Percentiles rank a stretch among this genome's conserved stretches.
Evolutionary conservation across 2,329 filamentous ascomycete genomes (phyloP).

Genomic region (Colletotrichum brevisporum): DNA sequence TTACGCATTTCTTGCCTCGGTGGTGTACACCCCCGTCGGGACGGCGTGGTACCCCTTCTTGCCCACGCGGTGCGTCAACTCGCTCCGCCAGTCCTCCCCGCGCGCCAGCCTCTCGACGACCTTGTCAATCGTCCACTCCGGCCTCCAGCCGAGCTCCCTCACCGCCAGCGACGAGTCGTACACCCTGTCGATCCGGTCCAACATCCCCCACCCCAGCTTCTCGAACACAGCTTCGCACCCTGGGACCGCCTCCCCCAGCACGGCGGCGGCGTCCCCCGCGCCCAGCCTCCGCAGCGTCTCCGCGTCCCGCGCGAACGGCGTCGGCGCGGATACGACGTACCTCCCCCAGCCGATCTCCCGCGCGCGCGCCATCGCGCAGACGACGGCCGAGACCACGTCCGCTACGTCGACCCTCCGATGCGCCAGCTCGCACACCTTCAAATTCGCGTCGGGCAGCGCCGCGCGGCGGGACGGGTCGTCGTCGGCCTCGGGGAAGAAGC

Average conservation of each 20-base stretch:
- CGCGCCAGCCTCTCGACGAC: conserved; percentile 51
- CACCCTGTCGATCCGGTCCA: conserved; percentile 58
- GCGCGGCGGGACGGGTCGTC: conserved; percentile 58
- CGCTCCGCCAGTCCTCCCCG: conserved; percentile 56
- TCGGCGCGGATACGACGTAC: conserved; percentile 61
- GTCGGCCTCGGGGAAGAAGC: conserved; percentile 64
- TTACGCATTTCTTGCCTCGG: conserved; percentile 42
- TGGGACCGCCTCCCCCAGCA: conserved; percentile 48
- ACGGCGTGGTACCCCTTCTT: conserved; percentile 61
- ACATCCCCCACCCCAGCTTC: conserved; percentile 53
- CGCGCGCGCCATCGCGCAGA: conserved; percentile 55
- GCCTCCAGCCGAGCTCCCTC: conserved; percentile 58
- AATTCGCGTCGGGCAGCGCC: conserved; percentile 54
- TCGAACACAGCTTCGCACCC: conserved; percentile 49
- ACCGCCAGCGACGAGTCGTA: conserved; percentile 60
- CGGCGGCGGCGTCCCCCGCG: conserved; percentile 46
- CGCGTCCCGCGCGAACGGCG: conserved; percentile 52
- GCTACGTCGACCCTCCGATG: conserved; percentile 60
- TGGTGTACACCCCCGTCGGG: conserved; percentile 60
- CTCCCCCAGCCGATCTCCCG: conserved; percentile 51
- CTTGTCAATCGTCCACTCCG: conserved; percentile 56
- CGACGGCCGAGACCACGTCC: conserved; percentile 59
- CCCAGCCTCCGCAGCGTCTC: conserved; percentile 53
- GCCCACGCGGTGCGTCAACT: conserved; percentile 55
- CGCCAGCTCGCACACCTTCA: conserved; percentile 63